Evolutionary conservation across 2,329 filamentous ascomycete species (phyloP).

Genomic region (Trichoderma arundinaceum): DNA sequence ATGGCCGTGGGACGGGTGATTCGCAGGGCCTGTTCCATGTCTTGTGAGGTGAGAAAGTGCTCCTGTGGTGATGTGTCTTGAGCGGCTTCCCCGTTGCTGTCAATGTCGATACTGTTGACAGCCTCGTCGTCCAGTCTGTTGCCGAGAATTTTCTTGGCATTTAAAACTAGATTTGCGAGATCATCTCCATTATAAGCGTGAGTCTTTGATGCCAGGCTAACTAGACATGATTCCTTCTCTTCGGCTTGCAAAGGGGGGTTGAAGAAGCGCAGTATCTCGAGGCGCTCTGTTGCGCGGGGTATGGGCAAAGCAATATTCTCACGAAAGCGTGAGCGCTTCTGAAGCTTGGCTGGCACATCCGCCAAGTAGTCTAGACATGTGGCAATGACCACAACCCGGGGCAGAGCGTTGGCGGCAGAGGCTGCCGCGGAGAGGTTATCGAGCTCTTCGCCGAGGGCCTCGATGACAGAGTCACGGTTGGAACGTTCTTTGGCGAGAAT

Average conservation of each 20-base stretch:
- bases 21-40: slow-evolving; percentile 70
- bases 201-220: slow-evolving; percentile 71
- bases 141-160: slow-evolving; percentile 41
- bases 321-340: slow-evolving; percentile 67
- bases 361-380: slow-evolving; percentile 73
- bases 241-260: slow-evolving; percentile 53
- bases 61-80: slow-evolving; percentile 31
- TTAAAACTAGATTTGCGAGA: slow-evolving; percentile 65
- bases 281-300: slow-evolving; percentile 72
- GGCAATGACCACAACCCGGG: slow-evolving; percentile 73
- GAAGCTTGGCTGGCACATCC: slow-evolving; percentile 73
- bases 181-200: slow-evolving; percentile 88
- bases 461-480: slow-evolving; percentile 57
- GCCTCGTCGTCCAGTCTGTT: slow-evolving; percentile 37
- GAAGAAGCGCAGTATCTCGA: slow-evolving; percentile 73
- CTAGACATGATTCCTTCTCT: slow-evolving; percentile 58
- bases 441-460: slow-evolving; percentile 59
- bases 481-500: slow-evolving; percentile 67
- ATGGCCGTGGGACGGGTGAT: slow-evolving; percentile 82
- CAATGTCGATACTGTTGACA: slow-evolving; percentile 8
- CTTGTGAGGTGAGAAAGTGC: slow-evolving; percentile 48
- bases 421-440: slow-evolving; percentile 56
- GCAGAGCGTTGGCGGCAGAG: slow-evolving; percentile 46
- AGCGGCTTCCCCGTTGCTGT: slow-evolving; percentile 9
- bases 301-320: slow-evolving; percentile 76